phyloP scores from a whole-genome alignment of 768 basidiomycete genomes.

The Gloeophyllum trabeum region DNA sequence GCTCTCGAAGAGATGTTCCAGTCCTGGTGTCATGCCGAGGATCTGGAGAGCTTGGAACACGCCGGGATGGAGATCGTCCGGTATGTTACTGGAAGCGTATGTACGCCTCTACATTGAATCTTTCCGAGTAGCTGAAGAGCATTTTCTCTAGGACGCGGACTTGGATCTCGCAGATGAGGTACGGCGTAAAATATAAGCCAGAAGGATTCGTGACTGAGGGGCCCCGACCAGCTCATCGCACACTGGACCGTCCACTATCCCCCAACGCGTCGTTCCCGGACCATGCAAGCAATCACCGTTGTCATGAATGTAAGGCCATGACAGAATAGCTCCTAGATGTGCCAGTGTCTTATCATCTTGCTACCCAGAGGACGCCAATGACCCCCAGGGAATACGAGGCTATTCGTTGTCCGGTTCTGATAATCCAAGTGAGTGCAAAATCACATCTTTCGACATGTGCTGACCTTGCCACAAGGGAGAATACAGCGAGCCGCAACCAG shows the following conservation, averaged over 20 bases:
- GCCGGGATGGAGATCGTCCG: constrained; percentile 46
- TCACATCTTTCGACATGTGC: background rate
- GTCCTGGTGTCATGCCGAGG: constrained; percentile 53
- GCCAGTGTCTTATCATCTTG: background rate
- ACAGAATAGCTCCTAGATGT: background rate
- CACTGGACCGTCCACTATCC: constrained; percentile 51
- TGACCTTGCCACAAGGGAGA: constrained; percentile 36
- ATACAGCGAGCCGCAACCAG: constrained; percentile 37
- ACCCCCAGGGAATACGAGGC: constrained; percentile 32
- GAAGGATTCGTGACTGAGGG: background rate
- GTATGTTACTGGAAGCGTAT: constrained; percentile 46
- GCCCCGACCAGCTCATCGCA: constrained; percentile 41
- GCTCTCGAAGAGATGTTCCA: constrained; percentile 55
- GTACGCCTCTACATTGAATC: too few relatives aligned
- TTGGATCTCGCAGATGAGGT: constrained; percentile 58
- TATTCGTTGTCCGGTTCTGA: constrained; percentile 53
- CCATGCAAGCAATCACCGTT: constrained; percentile 42
- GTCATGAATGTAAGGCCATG: constrained; percentile 43
- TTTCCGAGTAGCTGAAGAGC: too few relatives aligned
- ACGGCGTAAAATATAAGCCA: constrained; percentile 8
- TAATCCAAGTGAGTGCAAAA: constrained; percentile 44
- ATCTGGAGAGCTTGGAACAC: constrained; percentile 58
- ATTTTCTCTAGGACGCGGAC: constrained; percentile 30
- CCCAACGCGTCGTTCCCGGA: constrained; percentile 38
- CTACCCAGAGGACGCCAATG: constrained; percentile 43